Evolutionary conservation across 164 flowering plant species (phyloP).

Genomic region (Saururus chinensis): DNA sequence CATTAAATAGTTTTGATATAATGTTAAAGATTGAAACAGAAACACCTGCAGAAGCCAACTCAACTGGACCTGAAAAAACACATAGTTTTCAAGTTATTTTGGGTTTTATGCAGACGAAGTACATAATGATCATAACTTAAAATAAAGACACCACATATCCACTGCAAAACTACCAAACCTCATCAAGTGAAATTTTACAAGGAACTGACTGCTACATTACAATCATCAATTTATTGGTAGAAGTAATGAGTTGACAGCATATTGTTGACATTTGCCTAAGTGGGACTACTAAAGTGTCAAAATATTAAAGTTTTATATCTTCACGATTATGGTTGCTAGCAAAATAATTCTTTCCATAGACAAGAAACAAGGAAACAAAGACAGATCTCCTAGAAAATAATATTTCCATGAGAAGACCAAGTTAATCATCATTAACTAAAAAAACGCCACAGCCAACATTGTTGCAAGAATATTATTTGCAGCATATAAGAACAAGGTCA

Average conservation of each 20-base stretch:
- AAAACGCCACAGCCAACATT: neutral
- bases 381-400: too few species aligned
- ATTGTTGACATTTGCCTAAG: neutral
- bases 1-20: conserved; percentile 85
- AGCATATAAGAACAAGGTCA: neutral
- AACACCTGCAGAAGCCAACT: conserved; percentile 91
- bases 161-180: too few species aligned
- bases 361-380: too few species aligned
- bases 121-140: neutral
- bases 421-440: neutral
- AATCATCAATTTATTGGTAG: neutral
- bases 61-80: conserved; percentile 53
- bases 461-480: too few species aligned
- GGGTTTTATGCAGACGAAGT: neutral
- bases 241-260: neutral
- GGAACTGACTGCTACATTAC: neutral
- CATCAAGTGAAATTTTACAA: neutral
- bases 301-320: too few species aligned
- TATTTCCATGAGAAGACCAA: neutral
- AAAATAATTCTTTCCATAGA: too few species aligned
- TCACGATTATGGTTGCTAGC: too few species aligned
- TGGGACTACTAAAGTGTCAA: neutral
- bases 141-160: too few species aligned
- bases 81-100: too few species aligned
- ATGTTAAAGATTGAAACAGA: conserved; percentile 81